phyloP scores from a whole-genome alignment of 2,329 filamentous ascomycete species.

The Aspergillus neotritici region DNA sequence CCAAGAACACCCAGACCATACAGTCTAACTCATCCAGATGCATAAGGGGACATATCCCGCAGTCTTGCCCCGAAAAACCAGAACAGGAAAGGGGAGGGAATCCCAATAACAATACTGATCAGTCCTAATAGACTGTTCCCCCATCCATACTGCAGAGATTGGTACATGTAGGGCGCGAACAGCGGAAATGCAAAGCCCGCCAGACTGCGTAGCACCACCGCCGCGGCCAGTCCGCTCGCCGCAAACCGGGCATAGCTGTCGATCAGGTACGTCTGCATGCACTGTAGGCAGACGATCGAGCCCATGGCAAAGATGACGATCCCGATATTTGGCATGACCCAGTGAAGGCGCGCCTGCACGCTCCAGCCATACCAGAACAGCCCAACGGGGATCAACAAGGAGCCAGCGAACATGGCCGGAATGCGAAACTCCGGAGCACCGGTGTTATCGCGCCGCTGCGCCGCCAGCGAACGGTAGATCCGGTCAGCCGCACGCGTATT shows the following conservation, averaged over 20 bases:
- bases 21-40: slow-evolving; percentile 20
- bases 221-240: slow-evolving; percentile 26
- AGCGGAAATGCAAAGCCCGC: slow-evolving; percentile 33
- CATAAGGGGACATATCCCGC: slow-evolving; percentile 40
- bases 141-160: slow-evolving; percentile 26
- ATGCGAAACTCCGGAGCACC: slow-evolving; percentile 56
- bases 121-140: slow-evolving; percentile 33
- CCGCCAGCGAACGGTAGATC: slow-evolving; percentile 44
- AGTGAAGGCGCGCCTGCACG: slow-evolving; percentile 45
- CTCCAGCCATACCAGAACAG: slow-evolving; percentile 56
- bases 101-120: slow-evolving; percentile 28
- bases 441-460: slow-evolving; percentile 37
- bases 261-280: slow-evolving; percentile 29
- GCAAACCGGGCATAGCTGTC: slow-evolving; percentile 31
- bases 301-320: slow-evolving; percentile 44
- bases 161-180: slow-evolving; percentile 30
- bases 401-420: slow-evolving; percentile 51
- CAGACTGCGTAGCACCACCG: slow-evolving; percentile 23
- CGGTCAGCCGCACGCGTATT: slow-evolving; percentile 44
- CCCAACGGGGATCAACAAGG: slow-evolving; percentile 47
- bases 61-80: slow-evolving; percentile 43
- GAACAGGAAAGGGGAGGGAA: slow-evolving; percentile 43
- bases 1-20: too few species aligned
- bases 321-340: slow-evolving; percentile 51
- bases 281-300: slow-evolving; percentile 34